Evolutionary conservation across 352 stramenopile genomes (phyloP), one percentile per base, ranked within the genome.

Genomic region (Globisporangium emineosum): DNA sequence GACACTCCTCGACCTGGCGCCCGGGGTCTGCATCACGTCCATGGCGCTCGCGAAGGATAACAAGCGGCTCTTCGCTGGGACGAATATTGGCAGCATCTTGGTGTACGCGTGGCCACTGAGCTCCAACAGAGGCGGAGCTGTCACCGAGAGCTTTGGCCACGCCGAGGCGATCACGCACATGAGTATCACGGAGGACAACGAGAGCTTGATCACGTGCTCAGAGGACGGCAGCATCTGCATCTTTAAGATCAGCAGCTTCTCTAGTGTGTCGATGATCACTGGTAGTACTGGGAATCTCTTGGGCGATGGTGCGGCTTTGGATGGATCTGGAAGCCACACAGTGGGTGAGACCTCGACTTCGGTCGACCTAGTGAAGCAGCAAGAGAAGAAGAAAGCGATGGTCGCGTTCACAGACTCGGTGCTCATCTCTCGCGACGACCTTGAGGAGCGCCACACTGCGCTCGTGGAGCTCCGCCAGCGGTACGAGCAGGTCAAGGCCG

Each of bases 401-500:
- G 19, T 58, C 2, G 62, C 67, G 25, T 66, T 73, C 27, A 60
- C 56, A 2, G 87, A 95, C 56, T 72, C 83, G 5, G 71, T 96
- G 15, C 67, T 94, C 8, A 71, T 97, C 17, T 76, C 82, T 25
- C 68, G 81, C 2, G 88, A 96, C 32, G 88, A 96, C 60, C 62
- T 97, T 0, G 83, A 96, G 7, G 86, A 95, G 42, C 79, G 78
- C 32, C 66, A 76, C 8, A 64, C 75, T 13, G 71, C 79, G 19
- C 61, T 88, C 0, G 12, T 76, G 0, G 82, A 89, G 29, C 78
- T 92, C 57, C 73, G 87, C 13, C 84, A 94, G 65, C 72, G 75
- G 2, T 83, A 93, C 59, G 73, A 93, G 9, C 86, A 94, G 68
- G 75, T 94, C 9, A 88, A 91, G 43, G 81, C 84, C 0, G 86